Conservation (phyloP, 371 early-diverging fungal genomes). For the Mortierella sp. region DNA sequence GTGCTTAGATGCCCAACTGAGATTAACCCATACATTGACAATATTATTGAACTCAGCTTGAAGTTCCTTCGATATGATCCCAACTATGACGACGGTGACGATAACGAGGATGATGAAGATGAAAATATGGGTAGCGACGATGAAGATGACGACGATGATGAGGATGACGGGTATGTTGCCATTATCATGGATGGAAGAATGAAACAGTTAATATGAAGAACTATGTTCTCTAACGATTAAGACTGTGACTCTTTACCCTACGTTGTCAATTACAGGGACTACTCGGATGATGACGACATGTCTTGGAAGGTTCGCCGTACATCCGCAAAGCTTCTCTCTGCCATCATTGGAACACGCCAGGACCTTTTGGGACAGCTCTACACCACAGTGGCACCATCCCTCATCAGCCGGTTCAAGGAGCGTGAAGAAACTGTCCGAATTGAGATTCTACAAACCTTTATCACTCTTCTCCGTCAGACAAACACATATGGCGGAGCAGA, state of each 20-base stretch:
- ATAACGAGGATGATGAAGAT: slow-evolving; percentile 76
- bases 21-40: slow-evolving; percentile 68
- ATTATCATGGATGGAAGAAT: slow-evolving; percentile 51
- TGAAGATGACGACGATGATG: slow-evolving; percentile 79
- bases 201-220: not conserved
- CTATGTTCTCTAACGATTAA: not conserved
- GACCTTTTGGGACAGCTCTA: slow-evolving; percentile 75
- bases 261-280: slow-evolving; percentile 61
- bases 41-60: slow-evolving; percentile 71
- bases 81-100: slow-evolving; percentile 88
- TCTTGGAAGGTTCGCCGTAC: slow-evolving; percentile 95
- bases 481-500: slow-evolving; percentile 62
- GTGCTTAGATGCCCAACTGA: slow-evolving; percentile 82
- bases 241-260: slow-evolving; percentile 21
- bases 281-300: slow-evolving; percentile 84
- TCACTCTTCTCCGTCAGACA: slow-evolving; percentile 78
- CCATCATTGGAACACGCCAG: slow-evolving; percentile 78
- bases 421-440: slow-evolving; percentile 92
- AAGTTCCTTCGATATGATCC: slow-evolving; percentile 88
- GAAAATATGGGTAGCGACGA: slow-evolving; percentile 77
- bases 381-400: slow-evolving; percentile 72
- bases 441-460: slow-evolving; percentile 85
- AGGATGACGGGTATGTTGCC: slow-evolving; percentile 77
- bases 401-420: slow-evolving; percentile 88
- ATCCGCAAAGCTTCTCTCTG: slow-evolving; percentile 82